Percentiles rank a stretch among this genome's conserved stretches.
phyloP scores from a whole-genome alignment of 805 yeast genomes.

The Aciculoconidium aculeatum region DNA sequence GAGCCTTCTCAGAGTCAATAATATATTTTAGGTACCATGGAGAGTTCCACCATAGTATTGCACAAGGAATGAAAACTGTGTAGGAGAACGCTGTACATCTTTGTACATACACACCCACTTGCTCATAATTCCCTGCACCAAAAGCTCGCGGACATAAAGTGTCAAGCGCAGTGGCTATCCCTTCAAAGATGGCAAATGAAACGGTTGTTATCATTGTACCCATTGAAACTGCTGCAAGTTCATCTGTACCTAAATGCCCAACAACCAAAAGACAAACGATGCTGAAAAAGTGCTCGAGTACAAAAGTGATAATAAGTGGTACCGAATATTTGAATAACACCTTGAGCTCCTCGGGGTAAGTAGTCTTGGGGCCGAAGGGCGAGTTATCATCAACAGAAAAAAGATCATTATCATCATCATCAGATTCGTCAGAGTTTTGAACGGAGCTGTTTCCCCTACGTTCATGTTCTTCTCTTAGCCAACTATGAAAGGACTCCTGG shows the following conservation, averaged over 20 bases:
- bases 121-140: slow-evolving; percentile 36
- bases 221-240: slow-evolving; percentile 41
- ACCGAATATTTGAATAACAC: slow-evolving; percentile 28
- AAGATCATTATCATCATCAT: not conserved
- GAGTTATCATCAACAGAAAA: slow-evolving; percentile 1
- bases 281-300: slow-evolving; percentile 39
- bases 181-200: slow-evolving; percentile 40
- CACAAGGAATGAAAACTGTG: slow-evolving; percentile 34
- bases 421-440: slow-evolving; percentile 4
- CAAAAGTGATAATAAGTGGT: slow-evolving; percentile 37
- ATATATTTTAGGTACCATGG: slow-evolving; percentile 21
- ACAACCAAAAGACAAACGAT: slow-evolving; percentile 39
- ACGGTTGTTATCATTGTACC: slow-evolving; percentile 41
- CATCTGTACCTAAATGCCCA: slow-evolving; percentile 40
- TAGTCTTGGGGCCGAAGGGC: slow-evolving; percentile 31
- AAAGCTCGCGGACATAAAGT: slow-evolving; percentile 42
- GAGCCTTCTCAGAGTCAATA: slow-evolving; percentile 29
- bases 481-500: slow-evolving; percentile 36
- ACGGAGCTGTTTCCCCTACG: slow-evolving; percentile 27
- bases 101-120: slow-evolving; percentile 34
- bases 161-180: slow-evolving; percentile 41
- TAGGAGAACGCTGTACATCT: slow-evolving; percentile 31
- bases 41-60: slow-evolving; percentile 36
- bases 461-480: slow-evolving; percentile 40
- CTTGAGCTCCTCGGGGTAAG: slow-evolving; percentile 19